These are phyloP conservation scores for Cucumis melo DNA, from an alignment of 306 rosid genomes.

Conservation along the genomic window DNA sequence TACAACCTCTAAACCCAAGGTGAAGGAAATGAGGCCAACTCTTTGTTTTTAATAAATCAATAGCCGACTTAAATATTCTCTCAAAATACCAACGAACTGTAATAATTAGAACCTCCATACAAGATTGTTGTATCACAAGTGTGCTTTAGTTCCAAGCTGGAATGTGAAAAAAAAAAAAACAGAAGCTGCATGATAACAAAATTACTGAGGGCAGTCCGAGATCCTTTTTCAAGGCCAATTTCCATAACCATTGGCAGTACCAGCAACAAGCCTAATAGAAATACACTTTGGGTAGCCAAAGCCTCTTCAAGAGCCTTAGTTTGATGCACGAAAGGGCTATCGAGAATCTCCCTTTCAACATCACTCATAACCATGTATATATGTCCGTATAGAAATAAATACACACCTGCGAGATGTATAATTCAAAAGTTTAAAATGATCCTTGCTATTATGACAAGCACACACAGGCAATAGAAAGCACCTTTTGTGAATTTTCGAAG, in stretches of 20 bases:
- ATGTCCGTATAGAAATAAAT: constrained; percentile 79
- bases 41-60: neutral
- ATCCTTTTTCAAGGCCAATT: constrained; percentile 96
- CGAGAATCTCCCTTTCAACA: constrained; percentile 61
- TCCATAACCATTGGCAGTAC: constrained; percentile 97
- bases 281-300: constrained; percentile 76
- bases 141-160: constrained; percentile 95
- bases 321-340: constrained; percentile 38
- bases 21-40: neutral
- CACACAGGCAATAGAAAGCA: neutral
- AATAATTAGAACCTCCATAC: constrained; percentile 79
- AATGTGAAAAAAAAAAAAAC: constrained; percentile 96
- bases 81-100: neutral
- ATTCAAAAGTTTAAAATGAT: neutral
- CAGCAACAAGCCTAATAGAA: constrained; percentile 72
- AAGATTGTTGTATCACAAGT: constrained; percentile 86
- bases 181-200: constrained; percentile 89
- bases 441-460: neutral
- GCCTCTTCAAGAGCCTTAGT: constrained; percentile 80
- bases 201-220: constrained; percentile 84
- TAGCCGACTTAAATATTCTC: neutral
- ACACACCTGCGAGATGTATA: constrained; percentile 58
- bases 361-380: constrained; percentile 95
- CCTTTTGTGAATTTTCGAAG: neutral
- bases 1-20: neutral